Conservation (phyloP, 495 filamentous ascomycete species). For the Astrothelium subdiscretum region DNA sequence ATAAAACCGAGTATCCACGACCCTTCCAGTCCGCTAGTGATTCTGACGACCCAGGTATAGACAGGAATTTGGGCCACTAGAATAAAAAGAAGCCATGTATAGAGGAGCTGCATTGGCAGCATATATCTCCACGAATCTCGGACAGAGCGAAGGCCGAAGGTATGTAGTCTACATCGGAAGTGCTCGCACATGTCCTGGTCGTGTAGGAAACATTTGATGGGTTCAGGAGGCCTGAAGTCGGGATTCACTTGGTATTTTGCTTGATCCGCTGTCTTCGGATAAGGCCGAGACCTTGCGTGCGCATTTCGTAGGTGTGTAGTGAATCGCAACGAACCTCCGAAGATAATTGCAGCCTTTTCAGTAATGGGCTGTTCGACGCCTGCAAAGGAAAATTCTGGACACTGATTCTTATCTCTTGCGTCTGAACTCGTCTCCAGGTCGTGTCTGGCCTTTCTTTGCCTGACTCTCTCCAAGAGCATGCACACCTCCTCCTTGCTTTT, state of each 20-base stretch:
- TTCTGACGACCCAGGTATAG: not conserved
- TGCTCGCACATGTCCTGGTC: not conserved
- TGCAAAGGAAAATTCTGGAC: too few species aligned
- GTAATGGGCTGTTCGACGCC: too few species aligned
- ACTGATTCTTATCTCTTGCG: too few species aligned
- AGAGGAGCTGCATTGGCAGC: not conserved
- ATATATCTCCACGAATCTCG: too few species aligned
- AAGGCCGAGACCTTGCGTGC: too few species aligned
- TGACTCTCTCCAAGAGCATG: not conserved
- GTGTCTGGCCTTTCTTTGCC: not conserved
- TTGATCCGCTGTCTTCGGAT: too few species aligned
- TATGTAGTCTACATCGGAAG: not conserved
- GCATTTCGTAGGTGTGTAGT: too few species aligned
- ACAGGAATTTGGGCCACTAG: not conserved
- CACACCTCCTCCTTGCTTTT: not conserved
- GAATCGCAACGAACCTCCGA: too few species aligned
- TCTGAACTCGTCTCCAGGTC: not conserved
- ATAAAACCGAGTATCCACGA: not conserved
- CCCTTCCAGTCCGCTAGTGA: not conserved
- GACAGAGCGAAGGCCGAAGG: not conserved
- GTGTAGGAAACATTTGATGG: not conserved
- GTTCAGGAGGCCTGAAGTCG: not conserved
- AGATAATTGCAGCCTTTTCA: too few species aligned
- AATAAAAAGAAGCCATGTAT: not conserved
- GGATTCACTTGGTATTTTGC: too few species aligned